Evolutionary conservation across 768 basidiomycete genomes (phyloP), one percentile per base, ranked within the genome.

Genomic region (Epithele typhae): DNA sequence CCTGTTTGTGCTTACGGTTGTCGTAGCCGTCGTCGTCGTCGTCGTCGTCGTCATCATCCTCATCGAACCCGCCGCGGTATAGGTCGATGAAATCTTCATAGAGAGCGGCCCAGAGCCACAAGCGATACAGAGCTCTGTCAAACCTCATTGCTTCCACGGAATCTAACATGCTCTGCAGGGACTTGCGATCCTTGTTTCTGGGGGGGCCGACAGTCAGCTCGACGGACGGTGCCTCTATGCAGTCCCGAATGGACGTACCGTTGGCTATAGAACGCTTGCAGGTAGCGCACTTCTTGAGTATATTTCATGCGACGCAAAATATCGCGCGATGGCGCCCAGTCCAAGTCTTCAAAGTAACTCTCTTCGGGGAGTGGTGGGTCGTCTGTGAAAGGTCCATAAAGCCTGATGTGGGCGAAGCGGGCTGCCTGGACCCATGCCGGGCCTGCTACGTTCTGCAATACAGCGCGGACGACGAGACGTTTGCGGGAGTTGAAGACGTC

Each of bases 251-350:
- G 22, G 9, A 43, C 62, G 36, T 57, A 66, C 74, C 66, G 66
- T 41, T 61, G 54, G 42, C 73, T 75, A 50, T 68, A 75, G 1
- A 72, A 49, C 37, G 65, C 64, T 55, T 72, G 71, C 25, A 74
- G 46, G 3, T 44, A 37, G 4, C 37, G 53, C 17, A 67, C 60
- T 12, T 56, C 51, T n/a, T 37, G 21, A 10, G 63, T 64, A n/a
- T n/a, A n/a, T 63, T 57, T 2, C 37, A n/a, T 11, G 53, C 53
- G 17, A 73, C 39, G 5, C 6, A 27, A 36, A 10, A 43, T 30
- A 15, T 43, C 46, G 27, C 43, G 40, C 52, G 45, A 57, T 22
- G 54, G 33, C 11, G 30, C 51, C 51, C 36, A 63, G 9, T 49
- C 54, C 21, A 53, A 43, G 4, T 53, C 42, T 6, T 52, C 34